Conservation (phyloP, 352 stramenopile genomes). For the Phytophthora tentaculata region DNA sequence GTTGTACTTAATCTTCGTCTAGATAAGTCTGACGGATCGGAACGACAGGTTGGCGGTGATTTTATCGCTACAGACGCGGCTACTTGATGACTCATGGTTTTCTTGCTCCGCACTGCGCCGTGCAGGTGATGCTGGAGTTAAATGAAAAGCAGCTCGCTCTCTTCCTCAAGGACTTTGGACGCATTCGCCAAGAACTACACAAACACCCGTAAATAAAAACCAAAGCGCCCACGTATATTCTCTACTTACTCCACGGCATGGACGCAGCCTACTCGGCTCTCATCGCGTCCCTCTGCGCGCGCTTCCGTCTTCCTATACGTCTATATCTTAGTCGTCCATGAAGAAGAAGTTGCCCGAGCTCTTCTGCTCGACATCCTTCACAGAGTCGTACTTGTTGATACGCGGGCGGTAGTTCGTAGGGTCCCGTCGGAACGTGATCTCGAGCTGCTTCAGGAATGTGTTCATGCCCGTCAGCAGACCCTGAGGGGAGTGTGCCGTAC, state of each 20-base stretch:
- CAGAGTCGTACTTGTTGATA: slow-evolving; percentile 96
- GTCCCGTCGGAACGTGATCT: slow-evolving; percentile 99
- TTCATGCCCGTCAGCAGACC: slow-evolving; percentile 98
- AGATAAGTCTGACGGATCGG: slow-evolving; percentile 27
- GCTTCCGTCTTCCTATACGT: slow-evolving; percentile 25
- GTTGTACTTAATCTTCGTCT: slow-evolving; percentile 69
- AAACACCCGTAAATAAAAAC: slow-evolving; percentile 28
- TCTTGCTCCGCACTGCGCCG: neutral
- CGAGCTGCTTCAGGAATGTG: slow-evolving; percentile 98
- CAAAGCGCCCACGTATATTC: slow-evolving; percentile 40
- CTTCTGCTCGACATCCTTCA: slow-evolving; percentile 99
- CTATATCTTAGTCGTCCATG: slow-evolving; percentile 93
- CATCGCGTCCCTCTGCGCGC: slow-evolving; percentile 21
- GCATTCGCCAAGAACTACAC: slow-evolving; percentile 39
- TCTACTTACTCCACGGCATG: slow-evolving; percentile 29
- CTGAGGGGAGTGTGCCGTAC: slow-evolving; percentile 96
- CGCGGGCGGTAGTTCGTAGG: slow-evolving; percentile 98
- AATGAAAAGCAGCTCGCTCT: slow-evolving; percentile 42
- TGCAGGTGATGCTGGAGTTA: slow-evolving; percentile 59
- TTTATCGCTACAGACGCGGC: neutral
- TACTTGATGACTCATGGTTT: slow-evolving; percentile 1
- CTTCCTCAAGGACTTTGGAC: slow-evolving; percentile 48
- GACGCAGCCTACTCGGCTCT: slow-evolving; percentile 5
- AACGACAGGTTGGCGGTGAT: slow-evolving; percentile 39
- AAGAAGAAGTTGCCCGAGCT: slow-evolving; percentile 98